Base-by-base conservation (phyloP, 208 protist species). In the Crithidia acanthocephali region DNA sequence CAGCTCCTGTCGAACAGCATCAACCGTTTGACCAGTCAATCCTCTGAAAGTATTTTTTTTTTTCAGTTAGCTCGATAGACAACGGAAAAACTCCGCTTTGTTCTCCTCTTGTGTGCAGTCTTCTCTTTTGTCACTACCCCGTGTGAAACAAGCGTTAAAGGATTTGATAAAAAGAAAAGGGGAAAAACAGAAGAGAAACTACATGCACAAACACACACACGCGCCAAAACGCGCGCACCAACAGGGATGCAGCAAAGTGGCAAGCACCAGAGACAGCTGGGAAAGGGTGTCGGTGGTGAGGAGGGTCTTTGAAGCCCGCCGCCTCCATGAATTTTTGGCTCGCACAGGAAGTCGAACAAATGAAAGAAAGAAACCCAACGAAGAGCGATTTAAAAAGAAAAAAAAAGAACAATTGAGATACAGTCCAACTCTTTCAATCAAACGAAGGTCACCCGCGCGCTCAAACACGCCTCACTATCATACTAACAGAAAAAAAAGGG, bases 51-150 rank as follows among this genome's bases (percentile, higher is more conserved):
- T n/a, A n/a, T 55, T 56, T 56, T 18, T 44, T 37, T 45, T 66
- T n/a, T 66, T 42, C 47, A 20, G 44, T 28, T 30, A 56, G 23
- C 18, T 66, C 61, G 47, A 56, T 56, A 66, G 27, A 53, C 61
- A 53, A 66, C 44, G 20, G 47, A 25, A 56, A 23, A 56, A 50
- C 45, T 6, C 11, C 61, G 27, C 32, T 0, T 50, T 44, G 32
- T 30, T 40, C 30, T 33, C 22, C 28, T 56, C 37, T 6, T 42
- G 37, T 42, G 37, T 42, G 6, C 6, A 42, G 9, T 42, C 9
- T 42, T 42, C 37, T 13, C 37, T 42, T 13, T 42, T 6, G n/a
- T n/a, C 37, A 42, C 37, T 6, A 42, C 37, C 13, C 37, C 13
- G 37, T 30, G 20, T 27, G 32, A 27, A 25, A 37, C 7, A 33